phyloP scores from a whole-genome alignment of 177 flowering plant genomes.

The Telopea speciosissima region DNA sequence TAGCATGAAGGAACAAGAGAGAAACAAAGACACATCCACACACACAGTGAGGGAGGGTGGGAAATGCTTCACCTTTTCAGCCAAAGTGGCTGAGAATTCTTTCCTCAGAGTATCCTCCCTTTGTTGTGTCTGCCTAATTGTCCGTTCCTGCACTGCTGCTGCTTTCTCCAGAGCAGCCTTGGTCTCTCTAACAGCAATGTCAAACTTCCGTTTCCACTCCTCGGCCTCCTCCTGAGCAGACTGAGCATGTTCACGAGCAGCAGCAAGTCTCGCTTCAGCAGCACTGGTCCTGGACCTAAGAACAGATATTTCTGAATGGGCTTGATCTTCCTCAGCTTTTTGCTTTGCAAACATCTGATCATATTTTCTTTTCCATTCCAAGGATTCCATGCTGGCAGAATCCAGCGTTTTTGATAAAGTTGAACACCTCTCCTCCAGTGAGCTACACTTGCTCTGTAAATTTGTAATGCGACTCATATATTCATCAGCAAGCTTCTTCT shows the following conservation, averaged over 20 bases:
- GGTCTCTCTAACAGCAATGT: conserved; percentile 74
- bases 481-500: conserved; percentile 71
- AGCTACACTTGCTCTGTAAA: conserved; percentile 65
- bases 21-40: conserved; percentile 9
- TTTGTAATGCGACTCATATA: conserved; percentile 63
- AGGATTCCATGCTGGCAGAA: conserved; percentile 50
- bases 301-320: conserved; percentile 56
- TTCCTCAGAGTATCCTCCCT: conserved; percentile 82
- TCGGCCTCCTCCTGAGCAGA: conserved; percentile 91
- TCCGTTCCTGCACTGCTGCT: conserved; percentile 69
- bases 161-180: conserved; percentile 94
- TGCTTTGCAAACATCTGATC: conserved; percentile 55
- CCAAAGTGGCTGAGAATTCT: conserved; percentile 51
- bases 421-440: conserved; percentile 66
- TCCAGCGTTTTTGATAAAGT: conserved; percentile 54
- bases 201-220: conserved; percentile 91
- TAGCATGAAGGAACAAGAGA: not conserved
- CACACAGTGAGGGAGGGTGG: not conserved
- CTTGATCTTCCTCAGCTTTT: conserved; percentile 68
- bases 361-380: conserved; percentile 86
- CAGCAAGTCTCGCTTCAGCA: conserved; percentile 89
- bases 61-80: conserved; percentile 53
- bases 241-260: conserved; percentile 75
- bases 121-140: conserved; percentile 53
- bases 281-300: conserved; percentile 70